Evolutionary conservation across 345 rosid genomes (phyloP).

Genomic region (Litchi chinensis): DNA sequence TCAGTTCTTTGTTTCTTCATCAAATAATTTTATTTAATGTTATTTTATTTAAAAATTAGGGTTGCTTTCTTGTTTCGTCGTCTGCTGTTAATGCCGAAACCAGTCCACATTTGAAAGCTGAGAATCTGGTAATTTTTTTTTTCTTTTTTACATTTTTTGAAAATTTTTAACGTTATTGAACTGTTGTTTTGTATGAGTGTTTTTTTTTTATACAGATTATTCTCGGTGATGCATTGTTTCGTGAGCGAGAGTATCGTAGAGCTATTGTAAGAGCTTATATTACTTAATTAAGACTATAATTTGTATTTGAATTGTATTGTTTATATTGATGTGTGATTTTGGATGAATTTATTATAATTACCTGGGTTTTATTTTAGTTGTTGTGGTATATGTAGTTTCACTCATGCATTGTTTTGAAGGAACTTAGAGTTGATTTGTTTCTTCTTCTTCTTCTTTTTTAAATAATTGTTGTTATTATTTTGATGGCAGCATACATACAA

Average conservation of each 20-base stretch:
- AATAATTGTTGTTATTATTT: not conserved
- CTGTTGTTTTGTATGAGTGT: conserved; percentile 4
- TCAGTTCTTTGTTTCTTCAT: not conserved
- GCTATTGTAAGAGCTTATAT: conserved; percentile 66
- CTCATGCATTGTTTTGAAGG: not conserved
- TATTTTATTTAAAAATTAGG: conserved; percentile 40
- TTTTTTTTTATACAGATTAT: conserved; percentile 57
- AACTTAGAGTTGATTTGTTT: not conserved
- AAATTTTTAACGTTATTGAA: not conserved
- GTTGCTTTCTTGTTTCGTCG: conserved; percentile 84
- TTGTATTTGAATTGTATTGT: not conserved
- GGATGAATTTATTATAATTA: not conserved
- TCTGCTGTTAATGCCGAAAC: conserved; percentile 69
- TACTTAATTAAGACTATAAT: not conserved
- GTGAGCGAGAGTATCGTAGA: conserved; percentile 77
- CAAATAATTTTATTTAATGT: not conserved
- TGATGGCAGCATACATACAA: conserved; percentile 67
- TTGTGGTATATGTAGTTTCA: not conserved
- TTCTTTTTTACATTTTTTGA: not conserved
- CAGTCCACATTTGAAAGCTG: conserved; percentile 84
- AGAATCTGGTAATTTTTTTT: conserved; percentile 61
- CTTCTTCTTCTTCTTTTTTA: conserved; percentile 7
- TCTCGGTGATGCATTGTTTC: conserved; percentile 85
- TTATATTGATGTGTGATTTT: not conserved
- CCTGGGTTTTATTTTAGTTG: not conserved